Conservation (phyloP, 495 filamentous ascomycete species). For the Beverwykella pulmonaria region DNA sequence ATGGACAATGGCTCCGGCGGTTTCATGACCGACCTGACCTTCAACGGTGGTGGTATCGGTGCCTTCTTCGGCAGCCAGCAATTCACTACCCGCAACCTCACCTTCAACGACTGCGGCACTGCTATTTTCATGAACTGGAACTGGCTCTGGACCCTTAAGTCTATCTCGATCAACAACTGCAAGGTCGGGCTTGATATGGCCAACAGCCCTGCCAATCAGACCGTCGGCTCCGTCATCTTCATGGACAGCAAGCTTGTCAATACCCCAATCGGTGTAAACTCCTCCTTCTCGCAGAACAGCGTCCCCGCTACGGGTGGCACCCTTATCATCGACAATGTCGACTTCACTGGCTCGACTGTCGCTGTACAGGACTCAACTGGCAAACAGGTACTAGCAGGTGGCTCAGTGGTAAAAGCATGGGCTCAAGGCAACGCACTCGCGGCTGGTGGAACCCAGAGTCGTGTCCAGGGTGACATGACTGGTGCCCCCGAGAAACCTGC, state of each 20-base stretch:
- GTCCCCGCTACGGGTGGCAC: slow-evolving; percentile 54
- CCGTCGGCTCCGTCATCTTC: slow-evolving; percentile 51
- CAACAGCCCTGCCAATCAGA: slow-evolving; percentile 50
- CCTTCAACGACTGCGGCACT: slow-evolving; percentile 54
- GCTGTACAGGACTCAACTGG: slow-evolving; percentile 60
- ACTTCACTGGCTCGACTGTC: slow-evolving; percentile 60
- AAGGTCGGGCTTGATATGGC: slow-evolving; percentile 66
- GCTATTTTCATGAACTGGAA: slow-evolving; percentile 60
- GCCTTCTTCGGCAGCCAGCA: slow-evolving; percentile 59
- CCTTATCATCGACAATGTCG: slow-evolving; percentile 69
- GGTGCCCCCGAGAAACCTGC: slow-evolving; percentile 47
- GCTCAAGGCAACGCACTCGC: slow-evolving; percentile 58
- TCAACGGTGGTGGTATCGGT: slow-evolving; percentile 51
- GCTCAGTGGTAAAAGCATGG: slow-evolving; percentile 55
- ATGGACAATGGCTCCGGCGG: slow-evolving; percentile 88
- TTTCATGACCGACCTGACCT: slow-evolving; percentile 52
- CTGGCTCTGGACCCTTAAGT: slow-evolving; percentile 58
- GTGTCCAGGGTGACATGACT: slow-evolving; percentile 47
- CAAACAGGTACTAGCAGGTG: slow-evolving; percentile 59
- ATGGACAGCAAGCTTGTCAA: slow-evolving; percentile 47
- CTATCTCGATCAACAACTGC: slow-evolving; percentile 55
- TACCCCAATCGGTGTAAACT: slow-evolving; percentile 44
- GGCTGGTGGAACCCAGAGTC: slow-evolving; percentile 47
- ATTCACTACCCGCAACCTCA: slow-evolving; percentile 56
- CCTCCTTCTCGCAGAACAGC: slow-evolving; percentile 39